A percentile compares a stretch with the other conserved stretches of the same genome.
Evolutionary conservation across 331 rosid species (phyloP).

Genomic region (Pyracantha coccinea): DNA sequence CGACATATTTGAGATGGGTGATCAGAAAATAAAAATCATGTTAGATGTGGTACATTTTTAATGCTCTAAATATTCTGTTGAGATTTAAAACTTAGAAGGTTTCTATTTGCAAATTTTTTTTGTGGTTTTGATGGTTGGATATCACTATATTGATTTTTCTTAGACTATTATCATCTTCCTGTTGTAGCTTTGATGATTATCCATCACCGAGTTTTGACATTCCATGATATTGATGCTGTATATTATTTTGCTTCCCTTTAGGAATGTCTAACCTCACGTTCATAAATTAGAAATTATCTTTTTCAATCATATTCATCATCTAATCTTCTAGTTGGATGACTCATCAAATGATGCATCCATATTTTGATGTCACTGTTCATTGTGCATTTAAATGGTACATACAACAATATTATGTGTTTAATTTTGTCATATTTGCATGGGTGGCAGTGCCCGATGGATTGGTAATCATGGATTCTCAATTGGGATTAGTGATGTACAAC

Average conservation of each 20-base stretch:
- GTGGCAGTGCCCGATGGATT: constrained; percentile 93
- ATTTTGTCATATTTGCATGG: constrained; percentile 10
- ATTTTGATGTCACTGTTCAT: neutral
- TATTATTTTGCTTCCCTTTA: neutral
- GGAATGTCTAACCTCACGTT: neutral
- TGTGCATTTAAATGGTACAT: neutral
- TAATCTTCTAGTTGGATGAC: neutral
- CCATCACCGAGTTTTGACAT: neutral
- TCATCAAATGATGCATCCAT: neutral
- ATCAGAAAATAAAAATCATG: neutral
- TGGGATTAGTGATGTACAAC: constrained; percentile 96
- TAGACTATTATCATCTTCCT: neutral
- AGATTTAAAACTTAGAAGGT: neutral
- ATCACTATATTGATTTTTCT: too few relatives aligned
- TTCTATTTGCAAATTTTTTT: neutral
- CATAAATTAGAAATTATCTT: neutral
- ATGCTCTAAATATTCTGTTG: neutral
- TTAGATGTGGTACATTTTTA: neutral
- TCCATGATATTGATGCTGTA: neutral
- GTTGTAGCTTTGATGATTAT: neutral
- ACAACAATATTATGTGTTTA: constrained; percentile 11
- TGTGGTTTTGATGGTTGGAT: neutral
- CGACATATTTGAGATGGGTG: neutral
- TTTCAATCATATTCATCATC: neutral
- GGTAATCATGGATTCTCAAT: constrained; percentile 99